Evolutionary conservation across 345 rosid species (phyloP), one percentile per base, ranked within the genome.

Genomic region (Physaria fendleri): DNA sequence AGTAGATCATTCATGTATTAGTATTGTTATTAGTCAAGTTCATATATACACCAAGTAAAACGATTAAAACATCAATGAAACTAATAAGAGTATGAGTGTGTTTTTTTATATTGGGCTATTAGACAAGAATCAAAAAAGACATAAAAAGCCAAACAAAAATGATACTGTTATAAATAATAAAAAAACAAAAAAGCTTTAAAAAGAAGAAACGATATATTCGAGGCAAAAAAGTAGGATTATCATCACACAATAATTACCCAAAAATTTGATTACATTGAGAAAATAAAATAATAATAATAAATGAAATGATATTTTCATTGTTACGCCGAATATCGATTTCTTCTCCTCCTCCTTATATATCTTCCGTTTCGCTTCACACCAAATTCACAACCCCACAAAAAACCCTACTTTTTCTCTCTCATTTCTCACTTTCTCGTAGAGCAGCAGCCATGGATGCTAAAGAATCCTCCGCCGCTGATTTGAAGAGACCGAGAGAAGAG

Each of bases 401-500:
- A 70, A 70, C 69, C 74, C 69, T 62, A 62, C 17, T 62, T 12
- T 43, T 35, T 15, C 35, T 59, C 49, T 53, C 67, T 52, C 73
- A 10, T 18, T 41, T 22, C 24, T 56, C 20, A 6, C 9, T 39
- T 32, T 30, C 51, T 49, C 13, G 5, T n/a, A n/a, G n/a, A n/a
- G n/a, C n/a, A n/a, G n/a, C 32, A 14, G 1, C 52, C 17, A 70
- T 70, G 74, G 74, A 47, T 11, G 20, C 58, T 30, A 62, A 39
- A 69, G 74, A 69, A 38, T 22, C 69, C 45, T 33, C 65, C 30
- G 64, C 29, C 21, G 50, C 39, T 48, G 90, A 87, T 73, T 72
- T 82, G 59, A 87, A 84, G 51, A 81, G 91, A 62, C 81, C 83
- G 2, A 77, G 85, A 64, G 88, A 82, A 24, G 84, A 76, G 3